Evolutionary conservation across 306 rosid species (phyloP).

Genomic region (Quercus engelmannii): DNA sequence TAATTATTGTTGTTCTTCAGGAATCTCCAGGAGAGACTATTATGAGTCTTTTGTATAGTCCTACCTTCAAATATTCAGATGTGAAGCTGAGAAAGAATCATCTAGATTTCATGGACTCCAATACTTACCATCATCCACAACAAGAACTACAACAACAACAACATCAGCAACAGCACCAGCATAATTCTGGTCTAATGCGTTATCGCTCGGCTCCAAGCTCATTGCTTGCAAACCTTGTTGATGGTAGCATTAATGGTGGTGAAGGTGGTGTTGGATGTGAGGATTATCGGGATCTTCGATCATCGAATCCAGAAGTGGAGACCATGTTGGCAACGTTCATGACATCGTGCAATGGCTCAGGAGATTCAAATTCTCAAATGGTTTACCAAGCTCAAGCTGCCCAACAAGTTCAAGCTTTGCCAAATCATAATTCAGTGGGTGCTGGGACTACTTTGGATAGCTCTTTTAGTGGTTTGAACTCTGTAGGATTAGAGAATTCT

Average conservation of each 20-base stretch:
- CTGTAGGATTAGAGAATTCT: conserved; percentile 24
- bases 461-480: conserved; percentile 34
- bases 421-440: conserved; percentile 16
- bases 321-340: conserved; percentile 44
- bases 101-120: conserved; percentile 52
- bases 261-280: conserved; percentile 22
- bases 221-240: conserved; percentile 31
- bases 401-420: conserved; percentile 37
- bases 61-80: conserved; percentile 32
- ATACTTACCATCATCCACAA: conserved; percentile 24
- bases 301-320: conserved; percentile 61
- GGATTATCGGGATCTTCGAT: conserved; percentile 26
- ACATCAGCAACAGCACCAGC: conserved; percentile 25
- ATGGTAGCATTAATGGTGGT: conserved; percentile 18
- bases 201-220: conserved; percentile 65
- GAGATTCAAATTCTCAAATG: conserved; percentile 34
- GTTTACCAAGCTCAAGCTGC: conserved; percentile 28
- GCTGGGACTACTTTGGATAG: conserved; percentile 33
- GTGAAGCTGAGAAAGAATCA: conserved; percentile 49
- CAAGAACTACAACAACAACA: background rate
- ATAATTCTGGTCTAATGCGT: conserved; percentile 40
- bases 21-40: conserved; percentile 7
- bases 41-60: conserved; percentile 57
- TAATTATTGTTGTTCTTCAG: conserved; percentile 9
- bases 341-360: conserved; percentile 42